Percentiles rank a stretch among this genome's conserved stretches.
Evolutionary conservation across 2,329 filamentous ascomycete genomes (phyloP).

Genomic region (Fusarium pseudoanthophilum): DNA sequence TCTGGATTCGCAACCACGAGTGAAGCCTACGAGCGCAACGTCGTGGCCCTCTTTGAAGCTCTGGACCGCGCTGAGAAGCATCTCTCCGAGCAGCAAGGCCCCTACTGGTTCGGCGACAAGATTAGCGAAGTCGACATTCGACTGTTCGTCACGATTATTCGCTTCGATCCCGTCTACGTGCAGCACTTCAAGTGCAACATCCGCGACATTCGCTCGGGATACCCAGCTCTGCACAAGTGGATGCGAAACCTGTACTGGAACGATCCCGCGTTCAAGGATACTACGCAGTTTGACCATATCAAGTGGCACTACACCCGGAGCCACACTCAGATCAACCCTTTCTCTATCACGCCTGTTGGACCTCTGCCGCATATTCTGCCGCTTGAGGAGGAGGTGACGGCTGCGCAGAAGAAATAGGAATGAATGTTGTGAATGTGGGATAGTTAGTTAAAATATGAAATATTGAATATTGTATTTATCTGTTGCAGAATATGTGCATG

Average conservation of each 20-base stretch:
- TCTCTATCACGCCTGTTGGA: constrained; percentile 83
- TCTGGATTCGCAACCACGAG: constrained; percentile 87
- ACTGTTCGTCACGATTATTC: constrained; percentile 77
- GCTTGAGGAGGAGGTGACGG: constrained; percentile 79
- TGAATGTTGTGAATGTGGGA: background rate
- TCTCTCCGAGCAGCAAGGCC: constrained; percentile 63
- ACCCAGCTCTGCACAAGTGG: constrained; percentile 84
- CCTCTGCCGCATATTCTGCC: constrained; percentile 85
- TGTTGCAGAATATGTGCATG: background rate
- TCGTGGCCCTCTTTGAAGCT: constrained; percentile 76
- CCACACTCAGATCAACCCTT: constrained; percentile 73
- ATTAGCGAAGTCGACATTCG: constrained; percentile 87
- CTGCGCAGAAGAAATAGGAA: constrained; percentile 50
- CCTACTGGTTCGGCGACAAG: constrained; percentile 78
- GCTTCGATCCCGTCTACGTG: constrained; percentile 84
- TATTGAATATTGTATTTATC: background rate
- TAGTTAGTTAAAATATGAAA: background rate
- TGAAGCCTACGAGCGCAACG: constrained; percentile 81
- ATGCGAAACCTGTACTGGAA: constrained; percentile 88
- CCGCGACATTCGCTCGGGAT: constrained; percentile 84
- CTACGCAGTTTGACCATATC: constrained; percentile 95
- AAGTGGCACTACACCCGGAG: constrained; percentile 78
- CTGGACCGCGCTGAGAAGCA: constrained; percentile 82
- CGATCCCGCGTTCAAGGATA: constrained; percentile 78
- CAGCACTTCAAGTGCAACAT: constrained; percentile 92